Evolutionary conservation across 2,329 filamentous ascomycete species (phyloP).

Genomic region (Pestalotiopsis fici): DNA sequence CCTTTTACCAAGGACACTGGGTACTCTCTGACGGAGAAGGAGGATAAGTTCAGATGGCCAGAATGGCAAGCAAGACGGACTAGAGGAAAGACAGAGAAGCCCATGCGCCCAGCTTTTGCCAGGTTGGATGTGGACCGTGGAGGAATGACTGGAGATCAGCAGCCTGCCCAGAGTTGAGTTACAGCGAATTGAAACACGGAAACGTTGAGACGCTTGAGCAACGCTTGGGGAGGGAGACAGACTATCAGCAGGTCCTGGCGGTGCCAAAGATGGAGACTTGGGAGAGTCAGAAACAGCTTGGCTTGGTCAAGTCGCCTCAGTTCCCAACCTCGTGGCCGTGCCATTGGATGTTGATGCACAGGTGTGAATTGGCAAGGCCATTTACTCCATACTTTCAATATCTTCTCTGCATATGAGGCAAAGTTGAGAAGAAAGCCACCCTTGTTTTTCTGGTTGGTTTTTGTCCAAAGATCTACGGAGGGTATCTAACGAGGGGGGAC

Average conservation of each 20-base stretch:
- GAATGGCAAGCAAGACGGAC: not conserved
- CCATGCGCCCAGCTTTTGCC: too few relatives aligned
- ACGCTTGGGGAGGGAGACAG: not conserved
- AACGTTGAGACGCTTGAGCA: constrained; percentile 9
- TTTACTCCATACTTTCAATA: not conserved
- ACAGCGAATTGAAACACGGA: constrained; percentile 8
- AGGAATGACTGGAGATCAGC: not conserved
- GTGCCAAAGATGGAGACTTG: not conserved
- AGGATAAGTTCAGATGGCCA: not conserved
- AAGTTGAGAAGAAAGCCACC: not conserved
- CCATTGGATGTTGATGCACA: not conserved
- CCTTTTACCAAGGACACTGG: not conserved
- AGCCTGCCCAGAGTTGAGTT: not conserved
- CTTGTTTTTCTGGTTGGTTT: not conserved
- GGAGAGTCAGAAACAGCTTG: constrained; percentile 1
- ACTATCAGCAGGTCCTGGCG: not conserved
- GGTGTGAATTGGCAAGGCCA: not conserved
- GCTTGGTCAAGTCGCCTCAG: not conserved
- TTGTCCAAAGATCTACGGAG: not conserved
- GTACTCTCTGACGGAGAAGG: not conserved
- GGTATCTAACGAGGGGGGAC: not conserved
- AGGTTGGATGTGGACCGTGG: not conserved
- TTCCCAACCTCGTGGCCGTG: not conserved
- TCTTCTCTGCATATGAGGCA: not conserved
- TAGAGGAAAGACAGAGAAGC: too few relatives aligned